These are phyloP conservation scores for Paulownia fortunei DNA, from an alignment of 257 asterid genomes.

Conservation along the genomic window DNA sequence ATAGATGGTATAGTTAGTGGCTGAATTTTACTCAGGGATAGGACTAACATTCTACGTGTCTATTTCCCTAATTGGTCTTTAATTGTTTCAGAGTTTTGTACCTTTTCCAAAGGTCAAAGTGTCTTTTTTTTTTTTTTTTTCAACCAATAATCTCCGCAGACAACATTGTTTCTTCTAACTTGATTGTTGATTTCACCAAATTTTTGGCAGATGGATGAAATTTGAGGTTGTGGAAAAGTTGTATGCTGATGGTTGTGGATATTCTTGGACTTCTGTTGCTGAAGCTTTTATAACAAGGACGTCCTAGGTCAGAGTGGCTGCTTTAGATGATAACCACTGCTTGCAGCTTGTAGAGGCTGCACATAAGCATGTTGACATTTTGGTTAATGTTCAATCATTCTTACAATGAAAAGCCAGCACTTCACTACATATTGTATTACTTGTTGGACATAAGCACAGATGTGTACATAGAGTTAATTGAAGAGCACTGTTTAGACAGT, in stretches of 20 bases:
- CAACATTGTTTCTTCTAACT: neutral
- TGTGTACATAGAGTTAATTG: constrained; percentile 51
- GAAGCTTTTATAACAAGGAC: constrained; percentile 35
- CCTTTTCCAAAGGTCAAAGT: neutral
- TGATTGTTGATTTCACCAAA: constrained; percentile 23
- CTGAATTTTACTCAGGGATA: neutral
- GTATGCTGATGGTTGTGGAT: constrained; percentile 18
- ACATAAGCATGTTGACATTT: constrained; percentile 85
- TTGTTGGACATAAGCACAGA: constrained; percentile 53
- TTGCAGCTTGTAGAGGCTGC: constrained; percentile 98
- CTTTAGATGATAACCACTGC: constrained; percentile 68
- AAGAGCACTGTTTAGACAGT: constrained; percentile 71
- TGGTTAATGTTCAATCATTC: constrained; percentile 66
- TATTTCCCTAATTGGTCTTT: neutral
- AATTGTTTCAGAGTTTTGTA: neutral
- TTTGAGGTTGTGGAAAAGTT: constrained; percentile 34
- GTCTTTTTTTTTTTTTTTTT: neutral
- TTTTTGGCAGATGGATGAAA: constrained; percentile 46
- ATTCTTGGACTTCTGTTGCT: constrained; percentile 24
- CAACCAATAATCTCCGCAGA: constrained; percentile 1
- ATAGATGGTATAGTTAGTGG: neutral
- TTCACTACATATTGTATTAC: constrained; percentile 62
- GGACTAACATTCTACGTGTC: neutral
- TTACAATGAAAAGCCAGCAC: constrained; percentile 65
- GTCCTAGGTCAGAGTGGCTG: constrained; percentile 39